Conservation (phyloP, 257 asterid species). For the Solanum chilense region DNA sequence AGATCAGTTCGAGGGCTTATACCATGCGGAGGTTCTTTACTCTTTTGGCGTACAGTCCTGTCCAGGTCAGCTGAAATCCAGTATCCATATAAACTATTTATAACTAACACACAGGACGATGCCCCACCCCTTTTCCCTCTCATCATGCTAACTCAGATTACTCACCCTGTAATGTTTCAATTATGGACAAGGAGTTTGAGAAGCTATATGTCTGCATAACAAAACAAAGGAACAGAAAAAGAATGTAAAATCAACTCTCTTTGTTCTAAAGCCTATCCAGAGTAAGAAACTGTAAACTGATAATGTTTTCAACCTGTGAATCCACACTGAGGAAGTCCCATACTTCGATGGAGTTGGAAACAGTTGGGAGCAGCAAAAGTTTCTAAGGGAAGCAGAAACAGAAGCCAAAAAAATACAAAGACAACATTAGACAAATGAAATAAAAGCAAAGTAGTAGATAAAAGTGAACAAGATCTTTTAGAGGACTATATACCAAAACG, state of each 20-base stretch:
- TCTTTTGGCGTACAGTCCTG: constrained; percentile 28
- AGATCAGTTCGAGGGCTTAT: constrained; percentile 17
- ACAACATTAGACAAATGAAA: neutral
- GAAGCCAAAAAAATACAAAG: neutral
- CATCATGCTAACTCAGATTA: neutral
- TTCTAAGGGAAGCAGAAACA: constrained; percentile 29
- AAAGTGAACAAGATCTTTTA: neutral
- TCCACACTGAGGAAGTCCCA: constrained; percentile 98
- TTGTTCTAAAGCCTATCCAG: constrained; percentile 1
- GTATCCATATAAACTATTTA: neutral
- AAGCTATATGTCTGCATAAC: constrained; percentile 70
- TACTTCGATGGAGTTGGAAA: constrained; percentile 84
- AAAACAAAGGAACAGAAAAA: neutral
- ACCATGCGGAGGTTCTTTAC: constrained; percentile 26
- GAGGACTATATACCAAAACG: neutral
- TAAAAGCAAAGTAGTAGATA: neutral
- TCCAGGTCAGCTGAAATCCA: constrained; percentile 38
- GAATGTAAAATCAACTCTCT: neutral
- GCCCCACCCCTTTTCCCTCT: neutral
- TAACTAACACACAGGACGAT: neutral
- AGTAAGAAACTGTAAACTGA: neutral
- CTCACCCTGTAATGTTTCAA: constrained; percentile 79
- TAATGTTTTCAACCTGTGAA: constrained; percentile 62
- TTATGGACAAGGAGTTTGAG: constrained; percentile 71
- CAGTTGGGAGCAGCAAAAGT: constrained; percentile 75